Conservation (phyloP, 176 grass and related monocot species). For the Musa troglodytarum region DNA sequence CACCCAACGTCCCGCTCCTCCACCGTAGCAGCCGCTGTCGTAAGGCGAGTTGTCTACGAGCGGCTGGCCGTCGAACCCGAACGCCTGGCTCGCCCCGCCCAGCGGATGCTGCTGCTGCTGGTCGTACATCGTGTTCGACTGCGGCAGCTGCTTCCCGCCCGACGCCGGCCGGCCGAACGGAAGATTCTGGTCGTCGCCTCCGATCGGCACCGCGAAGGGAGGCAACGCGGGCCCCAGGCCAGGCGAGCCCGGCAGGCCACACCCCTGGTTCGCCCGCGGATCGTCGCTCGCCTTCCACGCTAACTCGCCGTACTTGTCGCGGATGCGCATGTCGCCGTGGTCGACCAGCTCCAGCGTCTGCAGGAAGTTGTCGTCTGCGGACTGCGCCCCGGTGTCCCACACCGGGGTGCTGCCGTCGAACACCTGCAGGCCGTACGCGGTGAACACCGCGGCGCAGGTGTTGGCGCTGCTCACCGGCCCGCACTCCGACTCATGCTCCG, state of each 20-base stretch:
- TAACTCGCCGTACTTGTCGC: conserved; percentile 75
- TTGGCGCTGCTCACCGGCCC: conserved; percentile 58
- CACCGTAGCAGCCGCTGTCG: conserved; percentile 39
- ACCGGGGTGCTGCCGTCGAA: conserved; percentile 65
- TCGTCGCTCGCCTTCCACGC: conserved; percentile 72
- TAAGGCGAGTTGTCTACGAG: conserved; percentile 68
- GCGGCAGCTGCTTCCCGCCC: conserved; percentile 17
- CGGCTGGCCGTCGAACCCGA: conserved; percentile 40
- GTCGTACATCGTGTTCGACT: neutral
- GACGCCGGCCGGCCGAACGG: conserved; percentile 34
- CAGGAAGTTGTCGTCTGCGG: conserved; percentile 50
- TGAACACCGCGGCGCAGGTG: conserved; percentile 64
- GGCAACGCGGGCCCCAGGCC: conserved; percentile 41
- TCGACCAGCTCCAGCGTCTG: conserved; percentile 64
- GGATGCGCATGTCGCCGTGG: conserved; percentile 82
- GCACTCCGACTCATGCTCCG: conserved; percentile 71
- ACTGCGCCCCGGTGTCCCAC: conserved; percentile 49
- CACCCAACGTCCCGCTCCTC: neutral
- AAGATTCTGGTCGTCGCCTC: conserved; percentile 25
- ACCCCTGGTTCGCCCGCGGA: conserved; percentile 42
- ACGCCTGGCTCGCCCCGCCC: conserved; percentile 22
- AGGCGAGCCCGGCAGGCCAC: conserved; percentile 54
- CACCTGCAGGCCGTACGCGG: conserved; percentile 64
- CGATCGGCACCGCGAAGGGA: conserved; percentile 55
- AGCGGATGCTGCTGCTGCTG: conserved; percentile 9